A percentile compares a stretch with the other conserved stretches of the same genome.
Evolutionary conservation across 1,284 basidiomycete species (phyloP).

Genomic region (Thelephora terrestris): DNA sequence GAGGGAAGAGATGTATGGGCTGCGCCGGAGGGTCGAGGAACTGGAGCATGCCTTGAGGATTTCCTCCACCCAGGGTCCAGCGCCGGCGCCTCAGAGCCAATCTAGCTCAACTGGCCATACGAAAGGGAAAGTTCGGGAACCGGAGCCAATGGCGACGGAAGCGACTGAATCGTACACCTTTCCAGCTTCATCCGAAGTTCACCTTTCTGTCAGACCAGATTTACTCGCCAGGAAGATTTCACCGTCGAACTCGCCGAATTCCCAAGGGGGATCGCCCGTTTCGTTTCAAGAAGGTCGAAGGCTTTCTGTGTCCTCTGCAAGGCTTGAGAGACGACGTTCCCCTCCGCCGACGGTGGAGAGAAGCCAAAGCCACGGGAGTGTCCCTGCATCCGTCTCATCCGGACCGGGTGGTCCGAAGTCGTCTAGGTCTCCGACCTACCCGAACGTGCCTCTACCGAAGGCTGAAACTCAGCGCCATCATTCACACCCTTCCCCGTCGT

Average conservation of each 20-base stretch:
- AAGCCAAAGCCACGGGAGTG: background rate
- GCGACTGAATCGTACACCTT: constrained; percentile 37
- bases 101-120: background rate
- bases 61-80: constrained; percentile 10
- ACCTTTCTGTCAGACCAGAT: constrained; percentile 6
- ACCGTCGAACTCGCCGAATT: constrained; percentile 21
- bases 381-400: background rate
- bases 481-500: background rate
- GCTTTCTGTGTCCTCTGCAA: constrained; percentile 36
- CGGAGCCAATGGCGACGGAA: constrained; percentile 25
- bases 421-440: background rate
- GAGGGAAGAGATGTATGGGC: constrained; percentile 43
- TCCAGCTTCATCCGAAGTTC: constrained; percentile 21
- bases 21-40: constrained; percentile 39
- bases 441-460: background rate
- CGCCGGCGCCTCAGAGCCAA: constrained; percentile 8
- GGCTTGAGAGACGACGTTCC: constrained; percentile 33
- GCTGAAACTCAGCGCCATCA: background rate
- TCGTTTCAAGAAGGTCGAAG: constrained; percentile 37
- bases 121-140: constrained; percentile 26
- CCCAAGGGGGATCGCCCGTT: constrained; percentile 32
- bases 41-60: constrained; percentile 19
- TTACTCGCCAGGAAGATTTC: constrained; percentile 12
- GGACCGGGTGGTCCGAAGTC: background rate
- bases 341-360: constrained; percentile 11